A percentile compares a stretch with the other conserved stretches of the same genome.
phyloP scores from a whole-genome alignment of 179 eudicot genomes.

The Actinidia chinensis region DNA sequence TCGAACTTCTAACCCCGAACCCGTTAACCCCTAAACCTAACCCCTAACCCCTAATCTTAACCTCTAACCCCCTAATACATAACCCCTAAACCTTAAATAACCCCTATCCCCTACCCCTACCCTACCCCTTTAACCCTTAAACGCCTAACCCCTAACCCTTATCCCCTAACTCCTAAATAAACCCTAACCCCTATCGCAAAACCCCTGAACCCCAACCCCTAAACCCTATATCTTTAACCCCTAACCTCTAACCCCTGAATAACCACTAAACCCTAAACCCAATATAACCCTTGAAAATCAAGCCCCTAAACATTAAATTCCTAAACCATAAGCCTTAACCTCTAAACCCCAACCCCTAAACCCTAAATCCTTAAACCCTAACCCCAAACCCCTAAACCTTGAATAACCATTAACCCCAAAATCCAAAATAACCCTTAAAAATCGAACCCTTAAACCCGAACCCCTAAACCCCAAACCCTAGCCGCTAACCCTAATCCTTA shows the following conservation, averaged over 20 bases:
- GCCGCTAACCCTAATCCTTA: background rate
- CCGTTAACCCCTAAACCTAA: background rate
- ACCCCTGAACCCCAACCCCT: background rate
- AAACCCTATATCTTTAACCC: background rate
- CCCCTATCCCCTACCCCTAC: background rate
- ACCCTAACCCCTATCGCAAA: background rate
- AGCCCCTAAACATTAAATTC: background rate
- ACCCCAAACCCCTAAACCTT: background rate
- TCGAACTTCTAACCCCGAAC: background rate
- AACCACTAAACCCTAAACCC: background rate
- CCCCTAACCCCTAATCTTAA: background rate
- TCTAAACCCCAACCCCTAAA: constrained; percentile 6
- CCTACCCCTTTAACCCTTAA: background rate
- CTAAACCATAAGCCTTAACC: background rate
- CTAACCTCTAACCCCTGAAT: background rate
- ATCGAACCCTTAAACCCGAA: background rate
- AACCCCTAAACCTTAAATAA: background rate
- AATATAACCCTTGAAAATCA: background rate
- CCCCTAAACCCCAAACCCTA: constrained; percentile 7
- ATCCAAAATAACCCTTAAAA: background rate
- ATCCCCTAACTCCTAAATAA: background rate
- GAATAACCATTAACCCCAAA: background rate
- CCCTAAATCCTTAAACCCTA: no score
- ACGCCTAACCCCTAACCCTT: background rate
- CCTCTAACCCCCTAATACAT: background rate